Percentiles rank a stretch among this genome's conserved stretches.
Conservation (phyloP, 73 alveolate genomes). For the Paramecium tetraurelia region DNA sequence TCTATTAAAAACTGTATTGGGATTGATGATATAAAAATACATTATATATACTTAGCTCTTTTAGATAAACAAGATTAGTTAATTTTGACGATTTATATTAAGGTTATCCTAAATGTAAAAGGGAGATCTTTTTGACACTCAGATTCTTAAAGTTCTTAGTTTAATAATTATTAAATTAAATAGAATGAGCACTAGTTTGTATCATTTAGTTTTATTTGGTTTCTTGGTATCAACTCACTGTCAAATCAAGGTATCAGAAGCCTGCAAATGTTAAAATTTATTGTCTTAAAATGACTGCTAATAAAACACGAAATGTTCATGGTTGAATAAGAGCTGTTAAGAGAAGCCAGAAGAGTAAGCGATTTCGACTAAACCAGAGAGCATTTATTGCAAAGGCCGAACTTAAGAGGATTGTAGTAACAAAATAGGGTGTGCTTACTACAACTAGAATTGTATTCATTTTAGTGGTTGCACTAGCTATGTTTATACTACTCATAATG, state of each 20-base stretch:
- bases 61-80: too few relatives aligned
- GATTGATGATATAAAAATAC: too few relatives aligned
- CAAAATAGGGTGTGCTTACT: conserved; percentile 18
- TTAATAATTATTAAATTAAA: not conserved
- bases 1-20: too few relatives aligned
- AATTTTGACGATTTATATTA: too few relatives aligned
- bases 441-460: not conserved
- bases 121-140: too few relatives aligned
- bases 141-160: not conserved
- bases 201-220: not conserved
- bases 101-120: too few relatives aligned
- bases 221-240: not conserved
- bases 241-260: not conserved
- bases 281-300: not conserved
- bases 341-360: not conserved
- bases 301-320: not conserved
- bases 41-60: too few relatives aligned
- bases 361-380: not conserved
- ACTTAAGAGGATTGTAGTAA: not conserved
- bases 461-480: conserved; percentile 21
- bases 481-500: not conserved
- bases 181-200: not conserved
- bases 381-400: not conserved
- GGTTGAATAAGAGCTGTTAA: not conserved
- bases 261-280: not conserved